Evolutionary conservation across 2,329 filamentous ascomycete genomes (phyloP).

Genomic region (Hypoxylon sp.): DNA sequence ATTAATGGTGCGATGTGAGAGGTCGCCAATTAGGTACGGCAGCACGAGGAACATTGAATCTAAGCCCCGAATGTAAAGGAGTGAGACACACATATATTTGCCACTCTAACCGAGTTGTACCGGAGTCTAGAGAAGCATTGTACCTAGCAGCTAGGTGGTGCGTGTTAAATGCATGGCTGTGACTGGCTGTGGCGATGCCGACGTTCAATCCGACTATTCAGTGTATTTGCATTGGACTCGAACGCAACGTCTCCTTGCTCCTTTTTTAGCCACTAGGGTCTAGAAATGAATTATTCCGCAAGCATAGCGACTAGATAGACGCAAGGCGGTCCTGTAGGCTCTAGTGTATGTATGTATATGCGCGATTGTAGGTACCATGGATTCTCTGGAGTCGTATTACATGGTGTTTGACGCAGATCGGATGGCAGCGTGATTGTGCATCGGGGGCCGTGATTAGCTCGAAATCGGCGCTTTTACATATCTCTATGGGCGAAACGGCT

Average conservation of each 20-base stretch:
- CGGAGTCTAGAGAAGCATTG: constrained; percentile 13
- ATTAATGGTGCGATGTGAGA: constrained; percentile 43
- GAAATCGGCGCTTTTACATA: constrained; percentile 16
- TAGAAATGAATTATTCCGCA: constrained; percentile 29
- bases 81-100: constrained; percentile 34
- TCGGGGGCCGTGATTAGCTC: constrained; percentile 38
- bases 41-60: constrained; percentile 6
- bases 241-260: constrained; percentile 12
- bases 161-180: neutral
- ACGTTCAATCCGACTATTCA: constrained; percentile 14
- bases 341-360: constrained; percentile 9
- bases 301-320: constrained; percentile 16
- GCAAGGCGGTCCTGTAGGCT: constrained; percentile 24
- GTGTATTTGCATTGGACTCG: constrained; percentile 16
- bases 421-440: constrained; percentile 44
- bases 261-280: constrained; percentile 22
- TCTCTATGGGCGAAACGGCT: constrained; percentile 25
- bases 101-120: constrained; percentile 31
- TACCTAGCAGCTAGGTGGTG: neutral
- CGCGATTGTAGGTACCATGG: constrained; percentile 25
- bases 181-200: constrained; percentile 27
- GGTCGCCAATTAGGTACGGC: constrained; percentile 35
- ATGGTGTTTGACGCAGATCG: constrained; percentile 41
- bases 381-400: constrained; percentile 36
- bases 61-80: constrained; percentile 24